Evolutionary conservation across 805 yeast species (phyloP), one percentile per base, ranked within the genome.

Genomic region (Candida ficus): DNA sequence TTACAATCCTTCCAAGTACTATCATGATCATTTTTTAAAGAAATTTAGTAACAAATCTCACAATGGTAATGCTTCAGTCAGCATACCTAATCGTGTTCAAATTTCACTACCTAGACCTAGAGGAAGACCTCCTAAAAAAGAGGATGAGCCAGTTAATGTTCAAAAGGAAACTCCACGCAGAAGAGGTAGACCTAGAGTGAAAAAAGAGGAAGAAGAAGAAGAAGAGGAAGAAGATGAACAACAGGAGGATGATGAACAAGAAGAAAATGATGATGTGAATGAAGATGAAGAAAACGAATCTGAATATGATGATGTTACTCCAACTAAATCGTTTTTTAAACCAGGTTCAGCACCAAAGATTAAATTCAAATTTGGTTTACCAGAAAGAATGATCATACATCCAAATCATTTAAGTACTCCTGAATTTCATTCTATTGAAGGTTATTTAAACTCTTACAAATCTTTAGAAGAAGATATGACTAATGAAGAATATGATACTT

Each of bases 381-480:
- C 76, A 8, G 61, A 64, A 19, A 79, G 73, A 33, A 58, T 70
- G 4, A 65, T 80, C 5, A 71, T 83, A 0, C 81, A 82, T 50
- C 89, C 90, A 7, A 61, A 66, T 20, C 84, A 80, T 59, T 66
- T 71, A 5, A 59, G 73, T 0, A 53, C 58, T 7, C 80, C 84
- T 1, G 53, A 67, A 38, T 75, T 58, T 7, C 47, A 56, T 5
- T 58, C 60, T 17, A 47, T 83, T 30, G 63, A 61, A 7, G 64
- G 58, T 1, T 75, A 71, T 46, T 61, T 85, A 25, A 47, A 61
- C n/a, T 77, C 87, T 0, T 85, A 69, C 58, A 71, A 67, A 41
- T 64, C 75, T 0, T 60, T 83, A 13, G 79, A 79, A 26, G 90
- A 81, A 41, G 88, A 81, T 48, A 58, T 80, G 35, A 57, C 76